These are phyloP conservation scores for Berkeleyomyces rouxiae DNA, from an alignment of 2,329 filamentous ascomycete genomes.

Conservation along the genomic window DNA sequence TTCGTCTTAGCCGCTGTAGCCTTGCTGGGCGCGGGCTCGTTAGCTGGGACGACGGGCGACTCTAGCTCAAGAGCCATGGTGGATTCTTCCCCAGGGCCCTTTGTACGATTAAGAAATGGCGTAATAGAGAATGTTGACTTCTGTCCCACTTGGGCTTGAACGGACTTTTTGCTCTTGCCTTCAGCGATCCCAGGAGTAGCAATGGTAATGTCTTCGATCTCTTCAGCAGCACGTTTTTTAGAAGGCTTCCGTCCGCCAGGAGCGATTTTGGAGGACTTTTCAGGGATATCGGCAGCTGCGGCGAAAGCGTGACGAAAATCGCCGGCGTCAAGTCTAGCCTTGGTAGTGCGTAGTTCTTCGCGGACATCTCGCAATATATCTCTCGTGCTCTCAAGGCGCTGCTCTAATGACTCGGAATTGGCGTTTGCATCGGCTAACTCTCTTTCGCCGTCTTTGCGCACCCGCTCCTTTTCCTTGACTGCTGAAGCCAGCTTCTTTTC, in stretches of 20 bases:
- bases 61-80: slow-evolving; percentile 6
- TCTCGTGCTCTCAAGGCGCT: slow-evolving; percentile 52
- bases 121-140: slow-evolving; percentile 92
- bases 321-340: slow-evolving; percentile 26
- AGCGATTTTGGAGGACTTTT: slow-evolving; percentile 20
- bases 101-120: slow-evolving; percentile 70
- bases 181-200: slow-evolving; percentile 28
- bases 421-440: slow-evolving; percentile 43
- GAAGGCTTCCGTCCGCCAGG: slow-evolving; percentile 21
- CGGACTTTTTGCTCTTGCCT: slow-evolving; percentile 39
- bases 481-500: slow-evolving; percentile 25
- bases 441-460: slow-evolving; percentile 32
- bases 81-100: slow-evolving; percentile 25
- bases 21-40: neutral
- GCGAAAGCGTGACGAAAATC: slow-evolving; percentile 11
- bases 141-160: slow-evolving; percentile 45
- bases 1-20: slow-evolving; percentile 11
- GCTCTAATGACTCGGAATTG: slow-evolving; percentile 48
- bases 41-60: slow-evolving; percentile 2
- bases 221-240: slow-evolving; percentile 31
- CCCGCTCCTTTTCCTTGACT: slow-evolving; percentile 30
- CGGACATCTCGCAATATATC: slow-evolving; percentile 52
- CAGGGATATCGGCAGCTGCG: neutral
- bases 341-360: slow-evolving; percentile 24
- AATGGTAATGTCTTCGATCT: slow-evolving; percentile 31